Percentiles rank a stretch among this genome's conserved stretches.
phyloP scores from a whole-genome alignment of 116 monocot genomes.

The Posidonia oceanica region DNA sequence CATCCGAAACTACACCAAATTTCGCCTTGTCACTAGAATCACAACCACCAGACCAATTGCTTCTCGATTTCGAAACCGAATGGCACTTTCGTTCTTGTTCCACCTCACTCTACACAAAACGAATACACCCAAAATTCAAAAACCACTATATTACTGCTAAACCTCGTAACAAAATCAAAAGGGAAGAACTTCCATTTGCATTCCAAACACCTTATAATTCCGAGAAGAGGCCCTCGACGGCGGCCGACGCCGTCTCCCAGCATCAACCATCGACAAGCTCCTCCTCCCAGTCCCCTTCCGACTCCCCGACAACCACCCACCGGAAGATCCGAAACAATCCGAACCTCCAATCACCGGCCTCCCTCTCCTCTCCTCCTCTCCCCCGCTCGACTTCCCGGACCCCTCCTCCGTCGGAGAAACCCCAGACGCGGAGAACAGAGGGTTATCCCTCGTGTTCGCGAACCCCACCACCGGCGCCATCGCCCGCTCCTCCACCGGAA shows the following conservation, averaged over 20 bases:
- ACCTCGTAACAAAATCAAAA: background rate
- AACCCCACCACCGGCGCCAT: conserved; percentile 8
- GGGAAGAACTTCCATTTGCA: background rate
- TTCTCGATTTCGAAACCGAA: background rate
- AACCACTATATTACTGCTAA: too few relatives aligned
- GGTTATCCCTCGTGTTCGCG: conserved; percentile 43
- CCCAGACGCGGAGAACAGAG: conserved; percentile 28
- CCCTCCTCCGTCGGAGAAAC: conserved; percentile 13
- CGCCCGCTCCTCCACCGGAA: background rate
- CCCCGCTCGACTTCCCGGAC: background rate
- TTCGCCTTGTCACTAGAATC: background rate
- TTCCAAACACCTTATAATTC: conserved; percentile 22
- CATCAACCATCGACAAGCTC: conserved; percentile 26
- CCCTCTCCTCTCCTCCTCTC: conserved; percentile 17
- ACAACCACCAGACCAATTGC: background rate
- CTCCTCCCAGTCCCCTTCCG: background rate
- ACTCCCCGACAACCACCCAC: background rate
- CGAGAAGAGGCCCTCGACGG: conserved; percentile 22
- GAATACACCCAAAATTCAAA: too few relatives aligned
- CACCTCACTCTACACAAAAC: conserved; percentile 1
- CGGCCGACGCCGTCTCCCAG: conserved; percentile 15
- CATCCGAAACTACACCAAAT: background rate
- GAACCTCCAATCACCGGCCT: conserved; percentile 18
- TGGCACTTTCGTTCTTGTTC: background rate
- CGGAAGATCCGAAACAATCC: background rate